Base-by-base conservation (phyloP, 2,329 filamentous ascomycete genomes). In the Penicillium carneum region DNA sequence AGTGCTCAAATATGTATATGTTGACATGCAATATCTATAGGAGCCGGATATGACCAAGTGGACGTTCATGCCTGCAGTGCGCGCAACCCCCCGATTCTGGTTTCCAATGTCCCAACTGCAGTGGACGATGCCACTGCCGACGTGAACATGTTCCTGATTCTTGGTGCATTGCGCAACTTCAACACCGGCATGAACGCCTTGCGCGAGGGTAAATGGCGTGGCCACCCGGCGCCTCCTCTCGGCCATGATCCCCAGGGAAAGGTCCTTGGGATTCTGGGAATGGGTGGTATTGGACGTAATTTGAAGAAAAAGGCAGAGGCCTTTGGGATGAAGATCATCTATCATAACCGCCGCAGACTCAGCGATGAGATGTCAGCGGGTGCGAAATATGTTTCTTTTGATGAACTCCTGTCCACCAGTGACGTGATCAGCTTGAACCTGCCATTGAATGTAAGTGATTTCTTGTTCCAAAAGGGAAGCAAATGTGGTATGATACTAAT, bases 121-220 rank as follows among this genome's bases (percentile, higher is more conserved):
- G 90, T 93, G 45, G 88, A 95, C 75, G 90, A 95, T 74, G 87
- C 91, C 39, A 96, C 92, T 0, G 92, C 92, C 58, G 92, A 96
- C 76, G 84, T 88, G 8, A 90, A 86, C 71, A 88, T 96, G 73
- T 96, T 92, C 74, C 83, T 96, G 4, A 88, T 96, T 65, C 82
- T 96, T 49, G 92, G 92, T 16, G 90, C 91, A 9, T 82, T 96
- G 62, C 85, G 92, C 52, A 89, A 90, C 72, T 88, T 94, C 71
- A 88, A 89, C 71, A 78, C 83, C 1, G 83, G 86, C 52, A 90
- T 95, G 83, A 72, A 83, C 4, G 82, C 84, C 12, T 82, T 94
- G 10, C 86, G 92, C 38, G 80, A 83, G 23, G 87, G 88, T 0
- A 79, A 86, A 59, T 96, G 90, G 89, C 84, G 86, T 54, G 90